Evolutionary conservation across 768 basidiomycete species (phyloP), one percentile per base, ranked within the genome.

Genomic region (Calocera cornea): DNA sequence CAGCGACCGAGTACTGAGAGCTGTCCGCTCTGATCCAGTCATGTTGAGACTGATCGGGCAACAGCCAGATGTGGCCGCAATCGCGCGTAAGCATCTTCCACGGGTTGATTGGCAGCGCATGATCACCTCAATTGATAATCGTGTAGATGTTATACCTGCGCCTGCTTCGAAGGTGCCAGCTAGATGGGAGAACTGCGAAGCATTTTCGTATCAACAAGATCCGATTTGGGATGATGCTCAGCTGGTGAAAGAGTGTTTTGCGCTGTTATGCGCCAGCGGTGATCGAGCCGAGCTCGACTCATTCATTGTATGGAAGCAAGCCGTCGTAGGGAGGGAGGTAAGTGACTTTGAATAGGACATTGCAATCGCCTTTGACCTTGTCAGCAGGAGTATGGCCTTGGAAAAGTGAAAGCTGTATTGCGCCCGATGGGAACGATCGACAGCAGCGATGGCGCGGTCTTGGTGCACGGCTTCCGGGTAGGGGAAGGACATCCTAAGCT

Each of bases 401-500:
- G 49, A 27, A 8, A 50, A 14, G 22, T 14, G 10, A 50, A 50
- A 24, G 10, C 11, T n/a, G 14, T 50, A n/a, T 50, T 27, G 24
- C 24, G 49, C 10, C 24, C 12, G 8, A 27, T n/a, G 10, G 24
- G 24, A 10, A 14, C 14, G 12, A 24, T 8, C 1, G n/a, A 5
- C 27, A 49, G 17, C 12, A 1, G 44, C 7, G 11, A 5, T 34
- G 16, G 2, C 7, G 5, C 36, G 29, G 22, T 11, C 44, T 36
- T 67, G 33, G n/a, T n/a, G n/a, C 34, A 49, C 17, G 16, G n/a
- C 2, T 68, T 44, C 34, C 16, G 10, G 2, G 19, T 68, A 17
- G 41, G 67, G 10, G 41, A 64, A n/a, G n/a, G 7, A 3, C 67
- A 68, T 41, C 67, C 67, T 12, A 14, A 44, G 3, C 63, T 64